These are phyloP conservation scores for Physaria fendleri DNA, from an alignment of 345 rosid genomes.

Conservation along the genomic window DNA sequence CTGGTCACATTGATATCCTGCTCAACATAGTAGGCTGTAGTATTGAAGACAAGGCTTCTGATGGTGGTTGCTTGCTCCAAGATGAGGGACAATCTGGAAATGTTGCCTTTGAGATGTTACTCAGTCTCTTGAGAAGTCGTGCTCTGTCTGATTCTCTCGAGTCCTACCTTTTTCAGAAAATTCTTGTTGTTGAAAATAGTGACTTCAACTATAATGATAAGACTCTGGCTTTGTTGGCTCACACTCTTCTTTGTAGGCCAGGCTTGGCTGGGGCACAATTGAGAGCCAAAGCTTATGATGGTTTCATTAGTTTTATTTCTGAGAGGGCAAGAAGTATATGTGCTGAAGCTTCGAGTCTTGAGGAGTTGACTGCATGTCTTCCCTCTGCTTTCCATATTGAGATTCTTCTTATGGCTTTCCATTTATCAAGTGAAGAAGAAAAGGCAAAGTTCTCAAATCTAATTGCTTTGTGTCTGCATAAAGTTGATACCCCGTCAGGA, in stretches of 20 bases:
- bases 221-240: conserved; percentile 71
- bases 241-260: conserved; percentile 50
- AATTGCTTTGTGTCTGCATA: conserved; percentile 44
- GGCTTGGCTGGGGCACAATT: conserved; percentile 59
- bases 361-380: conserved; percentile 61
- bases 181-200: conserved; percentile 68
- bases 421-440: conserved; percentile 71
- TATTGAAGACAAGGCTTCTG: conserved; percentile 47
- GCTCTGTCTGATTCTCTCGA: conserved; percentile 62
- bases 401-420: conserved; percentile 88
- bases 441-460: conserved; percentile 54
- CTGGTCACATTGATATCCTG: conserved; percentile 65
- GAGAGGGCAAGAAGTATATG: conserved; percentile 46
- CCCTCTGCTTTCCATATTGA: conserved; percentile 86
- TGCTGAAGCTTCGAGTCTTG: conserved; percentile 44
- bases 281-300: conserved; percentile 55
- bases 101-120: conserved; percentile 67
- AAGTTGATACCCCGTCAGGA: conserved; percentile 38
- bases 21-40: conserved; percentile 56
- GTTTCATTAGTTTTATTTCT: conserved; percentile 51
- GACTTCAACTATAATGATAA: conserved; percentile 56
- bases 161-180: conserved; percentile 61
- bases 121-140: conserved; percentile 49
- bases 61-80: conserved; percentile 37
- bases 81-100: conserved; percentile 61